Evolutionary conservation across 371 early-diverging fungal genomes (phyloP).

Genomic region (Haplosporangium sp.): DNA sequence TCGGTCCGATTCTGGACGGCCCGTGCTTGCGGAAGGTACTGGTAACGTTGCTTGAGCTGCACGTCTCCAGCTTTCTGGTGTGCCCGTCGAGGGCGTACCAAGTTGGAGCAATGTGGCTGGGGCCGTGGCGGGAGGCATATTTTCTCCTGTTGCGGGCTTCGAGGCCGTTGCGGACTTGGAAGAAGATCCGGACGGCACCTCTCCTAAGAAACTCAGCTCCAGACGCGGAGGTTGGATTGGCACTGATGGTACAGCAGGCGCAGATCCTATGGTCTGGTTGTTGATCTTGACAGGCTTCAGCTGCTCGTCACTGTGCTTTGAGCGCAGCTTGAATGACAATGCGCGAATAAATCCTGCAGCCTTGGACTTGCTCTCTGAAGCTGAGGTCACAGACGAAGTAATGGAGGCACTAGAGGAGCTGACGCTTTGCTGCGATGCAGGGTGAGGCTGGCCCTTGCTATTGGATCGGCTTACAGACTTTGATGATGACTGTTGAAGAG

Average conservation of each 20-base stretch:
- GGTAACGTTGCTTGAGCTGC: constrained; percentile 24
- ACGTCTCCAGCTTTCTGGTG: constrained; percentile 26
- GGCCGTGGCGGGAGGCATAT: constrained; percentile 25
- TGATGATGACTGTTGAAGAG: constrained; percentile 18
- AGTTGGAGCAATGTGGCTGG: constrained; percentile 22
- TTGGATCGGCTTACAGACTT: constrained; percentile 27
- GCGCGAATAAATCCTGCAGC: constrained; percentile 51
- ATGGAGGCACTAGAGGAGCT: constrained; percentile 17
- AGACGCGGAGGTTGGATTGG: constrained; percentile 49
- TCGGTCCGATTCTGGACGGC: constrained; percentile 1
- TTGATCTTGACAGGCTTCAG: constrained; percentile 42
- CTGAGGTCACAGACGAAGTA: neutral
- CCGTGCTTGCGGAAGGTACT: constrained; percentile 10
- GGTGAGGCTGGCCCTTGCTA: constrained; percentile 15
- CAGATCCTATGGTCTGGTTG: constrained; percentile 22
- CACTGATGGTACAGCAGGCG: constrained; percentile 24
- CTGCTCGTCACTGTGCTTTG: constrained; percentile 51
- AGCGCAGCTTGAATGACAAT: constrained; percentile 47
- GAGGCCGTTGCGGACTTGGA: neutral
- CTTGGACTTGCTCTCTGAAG: constrained; percentile 43
- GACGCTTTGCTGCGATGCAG: constrained; percentile 15
- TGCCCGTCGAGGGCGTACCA: constrained; percentile 8
- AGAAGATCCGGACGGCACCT: neutral
- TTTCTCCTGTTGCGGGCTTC: neutral
- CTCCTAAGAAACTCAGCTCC: constrained; percentile 51